These are phyloP conservation scores for Globisporangium uncinulatum DNA, from an alignment of 352 stramenopile genomes.

Conservation along the genomic window DNA sequence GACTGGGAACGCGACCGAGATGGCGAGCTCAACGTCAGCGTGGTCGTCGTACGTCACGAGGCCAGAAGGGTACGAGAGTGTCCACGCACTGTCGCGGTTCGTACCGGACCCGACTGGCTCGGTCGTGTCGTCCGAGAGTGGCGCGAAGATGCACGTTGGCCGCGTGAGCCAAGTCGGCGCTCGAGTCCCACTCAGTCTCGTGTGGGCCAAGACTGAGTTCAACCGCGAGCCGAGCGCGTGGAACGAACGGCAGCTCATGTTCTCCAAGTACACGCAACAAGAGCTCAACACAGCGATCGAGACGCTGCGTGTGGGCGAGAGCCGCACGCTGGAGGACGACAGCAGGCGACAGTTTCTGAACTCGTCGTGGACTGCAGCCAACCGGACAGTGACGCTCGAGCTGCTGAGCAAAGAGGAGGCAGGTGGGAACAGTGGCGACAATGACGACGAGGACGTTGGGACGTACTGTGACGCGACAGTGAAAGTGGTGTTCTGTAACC, in stretches of 20 bases:
- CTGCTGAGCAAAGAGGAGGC: conserved; percentile 26
- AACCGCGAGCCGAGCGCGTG: conserved; percentile 21
- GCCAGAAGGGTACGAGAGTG: conserved; percentile 50
- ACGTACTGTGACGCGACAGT: conserved; percentile 20
- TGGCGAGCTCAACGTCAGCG: conserved; percentile 18
- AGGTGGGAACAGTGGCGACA: neutral
- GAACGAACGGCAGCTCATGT: conserved; percentile 32
- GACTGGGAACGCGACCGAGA: conserved; percentile 34
- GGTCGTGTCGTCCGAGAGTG: conserved; percentile 51
- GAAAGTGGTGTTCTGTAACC: conserved; percentile 15
- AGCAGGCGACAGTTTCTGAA: conserved; percentile 32
- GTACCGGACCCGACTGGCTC: conserved; percentile 38
- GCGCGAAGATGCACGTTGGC: conserved; percentile 46
- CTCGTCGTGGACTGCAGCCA: conserved; percentile 15
- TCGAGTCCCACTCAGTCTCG: conserved; percentile 27
- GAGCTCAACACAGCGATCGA: conserved; percentile 38
- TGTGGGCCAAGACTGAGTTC: conserved; percentile 52
- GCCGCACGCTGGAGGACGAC: conserved; percentile 25
- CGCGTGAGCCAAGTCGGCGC: conserved; percentile 36
- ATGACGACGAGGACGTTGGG: conserved; percentile 4
- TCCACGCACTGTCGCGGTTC: conserved; percentile 43
- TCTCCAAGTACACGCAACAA: conserved; percentile 25
- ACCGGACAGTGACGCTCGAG: conserved; percentile 36
- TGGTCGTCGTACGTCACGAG: conserved; percentile 20
- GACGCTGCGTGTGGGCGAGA: conserved; percentile 36